Base-by-base conservation (phyloP, 805 yeast genomes). In the Teunomyces barrocoloradensis region DNA sequence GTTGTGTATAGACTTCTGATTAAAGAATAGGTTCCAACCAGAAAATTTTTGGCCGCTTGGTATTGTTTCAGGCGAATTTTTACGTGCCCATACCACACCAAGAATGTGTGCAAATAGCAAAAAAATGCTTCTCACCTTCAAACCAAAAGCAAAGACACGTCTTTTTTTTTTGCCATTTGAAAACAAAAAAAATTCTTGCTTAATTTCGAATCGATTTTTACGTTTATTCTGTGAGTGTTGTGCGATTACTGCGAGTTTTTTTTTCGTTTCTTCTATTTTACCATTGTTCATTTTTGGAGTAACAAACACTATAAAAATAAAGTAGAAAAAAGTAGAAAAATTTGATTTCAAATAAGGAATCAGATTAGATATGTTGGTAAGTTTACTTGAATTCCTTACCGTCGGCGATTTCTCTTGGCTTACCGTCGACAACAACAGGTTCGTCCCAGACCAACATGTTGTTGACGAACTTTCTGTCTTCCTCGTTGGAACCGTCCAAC, bases 401-500 rank as follows among this genome's bases (percentile, higher is more conserved):
- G 73, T 92, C 99, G 57, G 86, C 96, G 63, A 92, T 87, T 78
- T 88, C 96, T 69, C 78, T 85, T 68, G 77, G 67, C 75, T 81
- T 86, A 68, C 96, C 97, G 68, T 85, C 75, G 66, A 85, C 78
- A 48, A 71, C 71, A 58, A 90, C 82, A 59, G 98, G 98, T 79
- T 89, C 82, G 73, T 92, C 99, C 98, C 98, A 92, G 60, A 97
- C 96, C 85, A 96, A 89, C 85, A 90, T 79, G 82, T 90, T 88
- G 74, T 87, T 79, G 62, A 94, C 72, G 65, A 89, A 88, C 55
- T 78, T 87, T 74, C 79, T 85, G 79, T 80, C 88, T 67, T 81
- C 94, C 58, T 80, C 82, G 59, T 81, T 81, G 62, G 89, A 61
- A 52, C 85, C 80, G 68, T 92, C 97, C 65, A 92, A 79, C 78